Percentiles rank a stretch among this genome's conserved stretches.
These are phyloP conservation scores for Pythium apleroticum DNA, from an alignment of 352 stramenopile species.

Conservation along the genomic window DNA sequence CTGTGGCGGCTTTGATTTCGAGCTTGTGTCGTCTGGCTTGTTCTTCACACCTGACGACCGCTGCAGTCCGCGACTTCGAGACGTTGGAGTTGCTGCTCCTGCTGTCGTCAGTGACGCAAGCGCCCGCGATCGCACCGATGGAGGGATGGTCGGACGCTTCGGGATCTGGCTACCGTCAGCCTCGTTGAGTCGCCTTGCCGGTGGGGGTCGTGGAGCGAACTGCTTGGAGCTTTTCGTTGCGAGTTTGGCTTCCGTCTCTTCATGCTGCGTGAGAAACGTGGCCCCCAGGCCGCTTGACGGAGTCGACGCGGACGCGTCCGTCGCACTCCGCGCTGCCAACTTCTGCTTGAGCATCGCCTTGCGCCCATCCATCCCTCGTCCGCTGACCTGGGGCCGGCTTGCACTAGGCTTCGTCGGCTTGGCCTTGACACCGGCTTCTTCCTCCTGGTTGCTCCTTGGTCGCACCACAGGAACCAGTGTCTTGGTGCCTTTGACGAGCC, in stretches of 20 bases:
- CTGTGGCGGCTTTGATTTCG: neutral
- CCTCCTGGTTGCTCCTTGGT: slow-evolving; percentile 14
- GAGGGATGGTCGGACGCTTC: slow-evolving; percentile 14
- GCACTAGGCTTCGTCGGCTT: neutral
- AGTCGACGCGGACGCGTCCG: neutral
- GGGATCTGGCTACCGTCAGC: slow-evolving; percentile 2
- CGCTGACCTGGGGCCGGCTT: neutral
- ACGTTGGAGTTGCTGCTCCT: neutral
- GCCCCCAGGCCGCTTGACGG: neutral
- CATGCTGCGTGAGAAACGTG: slow-evolving; percentile 32
- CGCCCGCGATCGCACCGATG: slow-evolving; percentile 10
- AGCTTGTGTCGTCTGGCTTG: neutral
- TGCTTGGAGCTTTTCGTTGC: neutral
- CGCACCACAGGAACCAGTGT: neutral
- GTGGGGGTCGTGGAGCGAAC: neutral
- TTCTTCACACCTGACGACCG: neutral
- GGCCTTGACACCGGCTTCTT: neutral
- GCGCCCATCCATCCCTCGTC: slow-evolving; percentile 22
- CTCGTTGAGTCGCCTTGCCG: neutral
- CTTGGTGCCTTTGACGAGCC: slow-evolving; percentile 15
- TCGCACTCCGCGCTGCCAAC: slow-evolving; percentile 14
- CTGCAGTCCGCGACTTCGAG: neutral
- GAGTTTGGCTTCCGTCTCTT: slow-evolving; percentile 19
- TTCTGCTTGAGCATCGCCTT: slow-evolving; percentile 51
- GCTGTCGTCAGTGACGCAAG: neutral